Evolutionary conservation across 139 green algal genomes (phyloP), one percentile per base, ranked within the genome.

Genomic region (Coelastrella sp.): DNA sequence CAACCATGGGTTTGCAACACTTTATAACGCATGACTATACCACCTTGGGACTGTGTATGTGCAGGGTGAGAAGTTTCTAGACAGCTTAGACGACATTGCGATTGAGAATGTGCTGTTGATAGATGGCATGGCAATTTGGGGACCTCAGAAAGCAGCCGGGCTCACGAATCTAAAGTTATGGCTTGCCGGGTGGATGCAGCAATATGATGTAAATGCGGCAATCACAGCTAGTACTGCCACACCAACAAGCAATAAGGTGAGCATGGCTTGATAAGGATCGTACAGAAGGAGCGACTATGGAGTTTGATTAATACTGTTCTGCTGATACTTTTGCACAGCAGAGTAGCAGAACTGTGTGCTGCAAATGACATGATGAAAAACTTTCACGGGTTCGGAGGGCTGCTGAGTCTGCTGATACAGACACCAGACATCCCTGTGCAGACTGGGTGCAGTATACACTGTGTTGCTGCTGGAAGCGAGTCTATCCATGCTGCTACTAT

Each of bases 11-110:
- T 47, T 47, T 47, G 32, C 68, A 76, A 6, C 68, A 76, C 16
- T 22, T 22, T n/a, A 6, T 76, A 8, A 47, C 68, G 8, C 17
- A 78, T 22, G 17, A 16, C 73, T 78, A 16, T 47, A 47, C 32
- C 73, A 78, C 16, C 73, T 3, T 32, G 73, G 17, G 8, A 22
- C 73, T 23, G 11, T 14, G 47, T 64, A 54, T 54, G n/a, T 58
- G n/a, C 73, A 90, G 79, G 87, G 87, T 17, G 87, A 86, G 23
- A 80, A 86, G 77, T 86, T 87, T 17, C 87, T 91, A 13, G 87
- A 91, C 57, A 80, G 77, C 19, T 23, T 91, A 16, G 87, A 91
- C 59, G 87, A 87, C 20, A 68, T 91, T 47, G 78, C 78, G 10
- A 23, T 86, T 22, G 20, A 65, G 5, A 11, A 57, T 32, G 77